A percentile compares a stretch with the other conserved stretches of the same genome.
Evolutionary conservation across 169 alveolate genomes (phyloP).

Genomic region (Eimeria tenella): DNA sequence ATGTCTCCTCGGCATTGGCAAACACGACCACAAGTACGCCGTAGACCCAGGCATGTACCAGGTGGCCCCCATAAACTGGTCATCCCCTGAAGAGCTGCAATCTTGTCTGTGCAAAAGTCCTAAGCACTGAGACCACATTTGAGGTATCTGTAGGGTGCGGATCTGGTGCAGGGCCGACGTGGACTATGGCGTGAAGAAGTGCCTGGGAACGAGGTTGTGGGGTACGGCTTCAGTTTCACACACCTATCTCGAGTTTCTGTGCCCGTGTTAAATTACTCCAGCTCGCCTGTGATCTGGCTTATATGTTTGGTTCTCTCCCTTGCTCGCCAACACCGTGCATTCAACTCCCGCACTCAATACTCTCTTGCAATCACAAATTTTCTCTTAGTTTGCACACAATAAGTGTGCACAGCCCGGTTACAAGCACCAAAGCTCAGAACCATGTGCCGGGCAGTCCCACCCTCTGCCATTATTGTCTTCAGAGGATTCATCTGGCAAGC

Average conservation of each 20-base stretch:
- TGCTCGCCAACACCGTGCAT: not conserved
- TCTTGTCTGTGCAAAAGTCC: not conserved
- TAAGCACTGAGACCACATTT: not conserved
- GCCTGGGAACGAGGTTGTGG: slow-evolving; percentile 58
- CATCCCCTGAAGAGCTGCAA: too few relatives aligned
- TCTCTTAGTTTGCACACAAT: too few relatives aligned
- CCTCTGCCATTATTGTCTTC: slow-evolving; percentile 1
- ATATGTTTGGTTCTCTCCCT: not conserved
- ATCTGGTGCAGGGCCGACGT: slow-evolving; percentile 38
- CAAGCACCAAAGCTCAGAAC: not conserved
- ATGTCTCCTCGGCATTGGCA: slow-evolving; percentile 61
- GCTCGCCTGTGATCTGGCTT: not conserved
- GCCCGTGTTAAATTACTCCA: not conserved
- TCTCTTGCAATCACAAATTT: too few relatives aligned
- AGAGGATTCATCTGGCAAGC: slow-evolving; percentile 27
- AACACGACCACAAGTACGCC: slow-evolving; percentile 38
- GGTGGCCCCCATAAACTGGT: not conserved
- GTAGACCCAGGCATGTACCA: not conserved
- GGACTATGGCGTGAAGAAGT: slow-evolving; percentile 63
- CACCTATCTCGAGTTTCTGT: too few relatives aligned
- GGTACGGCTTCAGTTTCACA: not conserved
- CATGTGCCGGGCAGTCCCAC: not conserved
- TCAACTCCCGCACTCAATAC: not conserved
- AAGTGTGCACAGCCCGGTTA: too few relatives aligned
- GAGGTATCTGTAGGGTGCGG: not conserved